Base-by-base conservation (phyloP, 306 rosid species). In the Gastrolobium villosum region DNA sequence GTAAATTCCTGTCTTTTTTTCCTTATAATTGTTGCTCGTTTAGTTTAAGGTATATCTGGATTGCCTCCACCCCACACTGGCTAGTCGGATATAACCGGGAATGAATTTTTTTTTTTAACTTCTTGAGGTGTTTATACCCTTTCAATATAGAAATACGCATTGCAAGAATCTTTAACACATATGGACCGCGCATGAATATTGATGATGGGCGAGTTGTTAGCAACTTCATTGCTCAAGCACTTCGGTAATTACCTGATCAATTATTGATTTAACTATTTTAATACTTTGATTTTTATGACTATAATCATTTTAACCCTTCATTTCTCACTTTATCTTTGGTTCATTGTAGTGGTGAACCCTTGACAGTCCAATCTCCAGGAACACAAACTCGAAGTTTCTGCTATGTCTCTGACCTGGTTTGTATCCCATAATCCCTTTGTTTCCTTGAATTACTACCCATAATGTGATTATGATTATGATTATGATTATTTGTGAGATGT, bases 161-260 rank as follows among this genome's bases (percentile, higher is more conserved):
- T 81, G 96, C 96, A 28, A 86, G 97, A 86, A 91, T 91, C 81
- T 89, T 91, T 20, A 91, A 91, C 78, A 91, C 97, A 28, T 91
- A 91, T 4, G 97, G 97, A 70, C 94, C 97, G 28, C 97, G 94
- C 75, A 89, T 91, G 97, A 91, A 88, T 68, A 91, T 91, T 40
- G 96, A 91, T 28, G 97, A 91, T 81, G 97, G 97, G 0, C 97
- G 94, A 64, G 97, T 87, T 1, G 94, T 89, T 40, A 91, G 97
- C 86, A 89, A 91, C 81, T 91, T 91, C 78, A 91, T 91, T 60
- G 96, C 96, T 59, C 96, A 91, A 86, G 92, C 94, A 49, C 84
- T 91, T 72, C 93, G 96, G 96, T 91, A 69, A 70, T 86, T 75
- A 65, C 83, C 52, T 66, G 14, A 54, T 65, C 37, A 54, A 66